Evolutionary conservation across 805 yeast genomes (phyloP), one percentile per base, ranked within the genome.

Genomic region (Sugiyamaella mastotermitis): DNA sequence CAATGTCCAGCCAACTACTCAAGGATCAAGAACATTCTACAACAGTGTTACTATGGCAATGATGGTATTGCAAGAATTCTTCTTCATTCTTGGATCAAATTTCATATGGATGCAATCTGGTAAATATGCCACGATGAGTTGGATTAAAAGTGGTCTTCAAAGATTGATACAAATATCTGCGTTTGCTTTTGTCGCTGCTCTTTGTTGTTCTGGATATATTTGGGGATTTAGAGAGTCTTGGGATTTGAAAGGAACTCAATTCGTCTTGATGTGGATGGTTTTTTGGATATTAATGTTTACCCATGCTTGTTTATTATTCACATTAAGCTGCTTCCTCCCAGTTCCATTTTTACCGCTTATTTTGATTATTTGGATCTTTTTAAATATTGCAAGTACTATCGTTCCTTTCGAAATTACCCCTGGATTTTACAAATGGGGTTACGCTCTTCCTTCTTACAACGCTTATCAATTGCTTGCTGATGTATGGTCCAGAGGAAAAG

Each of bases 201-300:
- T 33, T 4, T 16, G 32, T 8, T 33, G 36, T n/a, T 10, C 33
- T 14, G 42, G 42, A 5, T 28, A 38, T 38, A 33, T 33, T 13
- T 42, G 45, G 45, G 45, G 37, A 11, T 42, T 42, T 33, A 16
- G 42, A 11, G 41, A 38, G 30, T 13, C 21, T 11, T 42, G 45
- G 45, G 16, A 9, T 5, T 36, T 42, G 25, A 38, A 30, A 20
- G 45, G 39, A 11, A 31, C 30, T 10, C 45, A 42, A 37, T 42
- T 38, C 31, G 39, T 42, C 3, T 30, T 42, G 27, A 38, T 40
- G 9, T 38, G 42, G 40, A 37, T 42, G 42, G 26, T 31, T 11
- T 19, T 42, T 24, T 38, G 42, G 42, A 31, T 42, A 13, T 13
- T 31, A 7, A 24, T 28, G 16, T 10, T 17, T 11, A 19, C 33